Percentiles rank a stretch among this genome's conserved stretches.
Evolutionary conservation across 208 protist genomes (phyloP).

Genomic region (Trypanosoma theileri): DNA sequence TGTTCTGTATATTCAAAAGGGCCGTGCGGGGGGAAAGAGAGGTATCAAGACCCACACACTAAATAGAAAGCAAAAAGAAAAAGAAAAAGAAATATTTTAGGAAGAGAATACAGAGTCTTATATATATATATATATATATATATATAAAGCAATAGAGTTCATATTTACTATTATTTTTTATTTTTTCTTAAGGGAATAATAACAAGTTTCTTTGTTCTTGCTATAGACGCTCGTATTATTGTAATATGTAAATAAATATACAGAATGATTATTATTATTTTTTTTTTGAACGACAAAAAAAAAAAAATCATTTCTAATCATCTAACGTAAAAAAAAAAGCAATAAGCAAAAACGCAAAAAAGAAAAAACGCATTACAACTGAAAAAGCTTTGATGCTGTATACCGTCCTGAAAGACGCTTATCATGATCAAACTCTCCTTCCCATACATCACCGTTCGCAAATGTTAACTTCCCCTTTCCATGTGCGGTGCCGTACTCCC

Average conservation of each 20-base stretch:
- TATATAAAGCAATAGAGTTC: too few species aligned
- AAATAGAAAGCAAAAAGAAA: not conserved
- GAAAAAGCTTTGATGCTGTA: slow-evolving; percentile 29
- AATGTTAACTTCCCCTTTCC: slow-evolving; percentile 59
- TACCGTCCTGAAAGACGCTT: slow-evolving; percentile 45
- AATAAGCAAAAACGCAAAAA: slow-evolving; percentile 12
- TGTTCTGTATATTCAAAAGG: too few species aligned
- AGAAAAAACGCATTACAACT: slow-evolving; percentile 1
- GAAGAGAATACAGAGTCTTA: not conserved
- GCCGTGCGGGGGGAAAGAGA: not conserved
- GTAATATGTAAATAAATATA: too few species aligned
- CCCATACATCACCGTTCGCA: slow-evolving; percentile 73
- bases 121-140: too few species aligned
- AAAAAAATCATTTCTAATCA: not conserved
- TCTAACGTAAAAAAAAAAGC: not conserved
- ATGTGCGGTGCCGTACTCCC: slow-evolving; percentile 58
- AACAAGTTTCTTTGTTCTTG: not conserved
- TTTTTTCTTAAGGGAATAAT: slow-evolving; percentile 3
- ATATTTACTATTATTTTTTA: too few species aligned
- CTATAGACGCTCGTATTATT: not conserved
- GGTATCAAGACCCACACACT: not conserved
- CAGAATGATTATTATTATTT: too few species aligned
- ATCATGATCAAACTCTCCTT: slow-evolving; percentile 51
- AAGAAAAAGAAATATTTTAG: slow-evolving; percentile 10
- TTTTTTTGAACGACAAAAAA: not conserved